These are phyloP conservation scores for Eucalyptus polyanthemos DNA, from an alignment of 345 rosid genomes.

Conservation along the genomic window DNA sequence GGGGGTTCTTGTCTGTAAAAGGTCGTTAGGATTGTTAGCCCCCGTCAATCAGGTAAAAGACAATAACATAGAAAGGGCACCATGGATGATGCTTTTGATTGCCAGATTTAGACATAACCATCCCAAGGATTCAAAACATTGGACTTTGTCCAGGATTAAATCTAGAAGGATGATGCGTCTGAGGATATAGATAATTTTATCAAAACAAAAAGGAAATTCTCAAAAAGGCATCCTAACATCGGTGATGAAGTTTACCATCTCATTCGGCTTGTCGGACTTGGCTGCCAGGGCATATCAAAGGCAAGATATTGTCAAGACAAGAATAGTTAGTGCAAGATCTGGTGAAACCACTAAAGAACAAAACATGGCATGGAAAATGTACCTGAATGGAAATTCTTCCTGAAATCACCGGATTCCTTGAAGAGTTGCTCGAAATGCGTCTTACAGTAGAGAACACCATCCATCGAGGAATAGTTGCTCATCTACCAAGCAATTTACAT, in stretches of 20 bases:
- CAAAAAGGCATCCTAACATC: neutral
- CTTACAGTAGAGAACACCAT: constrained; percentile 34
- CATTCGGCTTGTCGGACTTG: constrained; percentile 3
- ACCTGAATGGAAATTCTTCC: constrained; percentile 36
- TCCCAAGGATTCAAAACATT: neutral
- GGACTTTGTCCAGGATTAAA: neutral
- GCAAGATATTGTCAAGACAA: neutral
- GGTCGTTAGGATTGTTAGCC: neutral
- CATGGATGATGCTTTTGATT: neutral
- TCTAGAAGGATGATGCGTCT: neutral
- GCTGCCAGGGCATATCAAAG: neutral
- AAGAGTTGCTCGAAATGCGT: constrained; percentile 39
- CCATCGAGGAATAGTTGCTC: constrained; percentile 43
- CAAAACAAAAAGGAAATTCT: neutral
- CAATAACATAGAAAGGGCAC: neutral
- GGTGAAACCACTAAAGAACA: neutral
- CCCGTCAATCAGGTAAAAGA: neutral
- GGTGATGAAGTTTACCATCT: constrained; percentile 8
- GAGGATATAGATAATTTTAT: neutral
- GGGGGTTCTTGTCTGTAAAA: constrained; percentile 47
- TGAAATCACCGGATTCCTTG: constrained; percentile 38
- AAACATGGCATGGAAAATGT: neutral
- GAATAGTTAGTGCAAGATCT: neutral
- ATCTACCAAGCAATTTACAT: constrained; percentile 4
- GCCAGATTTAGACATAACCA: neutral